Evolutionary conservation across 2,329 filamentous ascomycete species (phyloP).

Genomic region (Diplocarpon rosae): DNA sequence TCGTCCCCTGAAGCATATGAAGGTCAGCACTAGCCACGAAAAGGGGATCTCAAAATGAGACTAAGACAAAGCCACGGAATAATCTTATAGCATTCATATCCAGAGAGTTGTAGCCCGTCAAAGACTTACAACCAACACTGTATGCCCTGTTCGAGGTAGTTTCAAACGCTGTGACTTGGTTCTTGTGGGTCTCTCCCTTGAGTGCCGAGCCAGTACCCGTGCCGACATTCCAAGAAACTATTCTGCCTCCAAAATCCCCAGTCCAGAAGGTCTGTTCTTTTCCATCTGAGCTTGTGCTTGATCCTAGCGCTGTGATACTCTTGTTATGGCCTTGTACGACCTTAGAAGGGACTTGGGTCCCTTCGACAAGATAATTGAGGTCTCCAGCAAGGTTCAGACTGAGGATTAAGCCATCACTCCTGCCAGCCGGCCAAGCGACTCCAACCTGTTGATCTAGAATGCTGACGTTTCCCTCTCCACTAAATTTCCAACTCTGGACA

Average conservation of each 20-base stretch:
- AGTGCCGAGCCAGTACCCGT: slow-evolving; percentile 58
- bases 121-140: slow-evolving; percentile 58
- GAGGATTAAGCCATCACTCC: slow-evolving; percentile 79
- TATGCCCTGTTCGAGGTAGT: slow-evolving; percentile 55
- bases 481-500: slow-evolving; percentile 75
- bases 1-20: slow-evolving; percentile 51
- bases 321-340: slow-evolving; percentile 84
- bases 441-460: slow-evolving; percentile 85
- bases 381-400: slow-evolving; percentile 82
- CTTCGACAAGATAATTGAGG: slow-evolving; percentile 75
- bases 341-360: slow-evolving; percentile 55
- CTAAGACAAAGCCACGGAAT: too few relatives aligned
- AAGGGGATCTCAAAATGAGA: too few relatives aligned
- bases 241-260: slow-evolving; percentile 82
- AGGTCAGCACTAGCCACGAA: too few relatives aligned
- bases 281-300: slow-evolving; percentile 38
- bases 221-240: slow-evolving; percentile 72
- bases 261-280: slow-evolving; percentile 60
- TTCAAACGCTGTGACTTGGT: slow-evolving; percentile 72
- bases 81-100: too few relatives aligned
- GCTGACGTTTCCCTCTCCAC: slow-evolving; percentile 59
- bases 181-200: slow-evolving; percentile 73
- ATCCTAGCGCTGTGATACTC: slow-evolving; percentile 68
- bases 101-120: too few relatives aligned
- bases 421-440: slow-evolving; percentile 75